phyloP scores from a whole-genome alignment of 441 rosid species.

The Brassica balearica region DNA sequence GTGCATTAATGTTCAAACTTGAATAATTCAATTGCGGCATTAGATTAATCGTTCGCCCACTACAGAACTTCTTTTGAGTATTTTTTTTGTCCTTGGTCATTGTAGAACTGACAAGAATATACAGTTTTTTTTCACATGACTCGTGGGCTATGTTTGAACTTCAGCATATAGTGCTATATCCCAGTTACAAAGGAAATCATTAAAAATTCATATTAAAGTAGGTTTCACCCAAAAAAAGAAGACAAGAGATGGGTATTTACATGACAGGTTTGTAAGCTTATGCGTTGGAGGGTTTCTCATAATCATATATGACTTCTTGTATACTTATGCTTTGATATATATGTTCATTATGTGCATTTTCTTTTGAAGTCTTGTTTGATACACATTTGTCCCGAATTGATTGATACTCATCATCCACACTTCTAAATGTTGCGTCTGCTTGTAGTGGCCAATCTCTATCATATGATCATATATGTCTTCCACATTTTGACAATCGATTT shows the following conservation, averaged over 20 bases:
- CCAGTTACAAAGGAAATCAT: not conserved
- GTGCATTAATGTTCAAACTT: not conserved
- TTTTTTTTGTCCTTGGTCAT: not conserved
- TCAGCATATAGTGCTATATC: not conserved
- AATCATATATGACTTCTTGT: constrained; percentile 26
- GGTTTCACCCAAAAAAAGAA: constrained; percentile 13
- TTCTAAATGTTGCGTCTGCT: no score
- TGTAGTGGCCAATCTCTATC: no score
- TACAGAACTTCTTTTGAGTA: no score
- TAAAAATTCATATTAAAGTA: not conserved
- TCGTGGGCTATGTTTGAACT: not conserved
- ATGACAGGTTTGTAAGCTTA: constrained; percentile 38
- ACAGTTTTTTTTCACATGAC: constrained; percentile 5
- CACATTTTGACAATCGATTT: no score
- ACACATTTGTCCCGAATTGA: constrained; percentile 22
- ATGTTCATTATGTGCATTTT: not conserved
- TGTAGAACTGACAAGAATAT: not conserved
- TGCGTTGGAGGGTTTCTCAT: constrained; percentile 29
- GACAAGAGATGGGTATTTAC: constrained; percentile 37
- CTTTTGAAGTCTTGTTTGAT: constrained; percentile 19
- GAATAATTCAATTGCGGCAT: no score
- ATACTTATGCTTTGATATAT: constrained; percentile 20
- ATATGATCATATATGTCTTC: no score
- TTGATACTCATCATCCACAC: not conserved
- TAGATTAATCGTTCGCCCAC: no score